Conservation (phyloP, 805 yeast genomes). For the Hanseniaspora valbyensis region DNA sequence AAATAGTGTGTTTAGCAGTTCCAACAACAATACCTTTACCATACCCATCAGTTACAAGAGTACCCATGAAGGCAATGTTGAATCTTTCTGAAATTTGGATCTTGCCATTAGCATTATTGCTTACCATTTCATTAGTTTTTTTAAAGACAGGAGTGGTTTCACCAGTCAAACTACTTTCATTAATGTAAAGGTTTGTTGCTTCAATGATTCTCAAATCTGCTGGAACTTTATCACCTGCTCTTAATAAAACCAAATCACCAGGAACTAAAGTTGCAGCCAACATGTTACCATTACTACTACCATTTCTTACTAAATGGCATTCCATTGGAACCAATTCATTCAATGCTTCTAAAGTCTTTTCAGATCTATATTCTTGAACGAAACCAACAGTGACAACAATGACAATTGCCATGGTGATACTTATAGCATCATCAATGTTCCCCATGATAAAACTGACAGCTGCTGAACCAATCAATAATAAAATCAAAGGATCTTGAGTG, state of each 20-base stretch:
- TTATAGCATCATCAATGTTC: constrained; percentile 91
- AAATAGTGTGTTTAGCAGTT: constrained; percentile 80
- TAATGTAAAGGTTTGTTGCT: constrained; percentile 71
- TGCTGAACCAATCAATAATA: constrained; percentile 83
- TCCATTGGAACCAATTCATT: constrained; percentile 93
- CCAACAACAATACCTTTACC: constrained; percentile 90
- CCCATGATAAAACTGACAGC: constrained; percentile 81
- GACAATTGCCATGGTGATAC: constrained; percentile 80
- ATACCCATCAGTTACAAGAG: constrained; percentile 90
- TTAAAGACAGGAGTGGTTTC: constrained; percentile 84
- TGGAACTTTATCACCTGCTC: constrained; percentile 92
- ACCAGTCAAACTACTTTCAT: constrained; percentile 92
- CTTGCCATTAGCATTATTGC: constrained; percentile 25
- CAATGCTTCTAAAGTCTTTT: constrained; percentile 84
- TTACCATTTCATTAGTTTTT: constrained; percentile 35
- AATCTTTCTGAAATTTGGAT: constrained; percentile 58
- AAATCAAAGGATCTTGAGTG: constrained; percentile 81
- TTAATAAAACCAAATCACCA: constrained; percentile 83
- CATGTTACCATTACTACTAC: constrained; percentile 57
- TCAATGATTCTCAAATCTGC: constrained; percentile 81
- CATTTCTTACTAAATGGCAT: constrained; percentile 80
- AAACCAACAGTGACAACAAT: constrained; percentile 96
- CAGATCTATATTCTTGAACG: constrained; percentile 93
- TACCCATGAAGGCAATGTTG: constrained; percentile 91
- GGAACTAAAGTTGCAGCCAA: constrained; percentile 85